Evolutionary conservation across 129 eudicot genomes (phyloP).

Genomic region (Cynara cardunculus): DNA sequence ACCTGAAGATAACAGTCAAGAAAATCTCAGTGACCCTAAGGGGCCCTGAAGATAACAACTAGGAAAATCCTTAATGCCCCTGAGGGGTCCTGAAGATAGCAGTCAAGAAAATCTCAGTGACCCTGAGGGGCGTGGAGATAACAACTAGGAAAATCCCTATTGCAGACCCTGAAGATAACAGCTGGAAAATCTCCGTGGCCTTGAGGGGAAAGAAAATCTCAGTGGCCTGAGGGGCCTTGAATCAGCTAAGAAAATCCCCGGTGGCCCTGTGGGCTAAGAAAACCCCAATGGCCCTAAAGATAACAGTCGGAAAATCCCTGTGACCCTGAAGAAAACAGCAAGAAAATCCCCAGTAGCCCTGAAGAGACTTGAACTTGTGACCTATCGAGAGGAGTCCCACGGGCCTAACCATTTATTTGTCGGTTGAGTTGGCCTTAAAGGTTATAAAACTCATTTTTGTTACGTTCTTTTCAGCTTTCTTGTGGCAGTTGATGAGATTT

Average conservation of each 20-base stretch:
- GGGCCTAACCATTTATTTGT: background rate
- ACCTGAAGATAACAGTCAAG: background rate
- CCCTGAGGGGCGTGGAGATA: no score
- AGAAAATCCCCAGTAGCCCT: background rate
- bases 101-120: background rate
- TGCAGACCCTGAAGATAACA: background rate
- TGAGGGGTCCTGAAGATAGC: background rate
- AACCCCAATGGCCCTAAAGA: background rate
- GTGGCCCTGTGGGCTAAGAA: background rate
- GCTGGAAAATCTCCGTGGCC: background rate
- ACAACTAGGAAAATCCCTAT: background rate
- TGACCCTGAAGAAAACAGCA: background rate
- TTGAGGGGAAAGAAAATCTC: background rate
- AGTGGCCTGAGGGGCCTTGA: background rate
- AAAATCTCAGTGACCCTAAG: background rate
- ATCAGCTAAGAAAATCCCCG: background rate
- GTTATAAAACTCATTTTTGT: background rate
- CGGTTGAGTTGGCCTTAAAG: background rate
- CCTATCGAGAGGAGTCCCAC: background rate
- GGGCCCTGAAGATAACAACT: background rate
- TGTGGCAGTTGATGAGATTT: slow-evolving; percentile 97
- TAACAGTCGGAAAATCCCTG: background rate
- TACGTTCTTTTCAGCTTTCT: slow-evolving; percentile 60
- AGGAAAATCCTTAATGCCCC: background rate
- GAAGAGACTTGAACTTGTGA: background rate